These are phyloP conservation scores for Fusarium phyllophilum DNA, from an alignment of 2,329 filamentous ascomycete species.

Conservation along the genomic window DNA sequence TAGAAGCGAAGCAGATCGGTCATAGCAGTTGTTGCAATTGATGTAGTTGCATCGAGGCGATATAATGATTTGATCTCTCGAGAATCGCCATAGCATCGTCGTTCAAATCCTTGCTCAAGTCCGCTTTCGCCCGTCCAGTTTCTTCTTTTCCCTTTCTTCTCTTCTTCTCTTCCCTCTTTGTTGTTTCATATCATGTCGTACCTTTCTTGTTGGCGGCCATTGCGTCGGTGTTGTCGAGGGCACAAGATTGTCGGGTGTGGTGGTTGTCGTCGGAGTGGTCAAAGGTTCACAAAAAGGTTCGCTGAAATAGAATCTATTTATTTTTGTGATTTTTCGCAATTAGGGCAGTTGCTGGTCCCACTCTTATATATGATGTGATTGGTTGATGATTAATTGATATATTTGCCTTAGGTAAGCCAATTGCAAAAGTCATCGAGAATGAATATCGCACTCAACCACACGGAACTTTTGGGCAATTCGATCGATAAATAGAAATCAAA, in stretches of 20 bases:
- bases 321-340: constrained; percentile 13
- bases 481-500: not conserved
- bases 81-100: constrained; percentile 9
- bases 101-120: constrained; percentile 16
- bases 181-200: constrained; percentile 52
- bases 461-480: not conserved
- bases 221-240: constrained; percentile 43
- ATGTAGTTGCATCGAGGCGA: constrained; percentile 8
- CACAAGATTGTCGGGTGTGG: constrained; percentile 41
- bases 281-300: constrained; percentile 31
- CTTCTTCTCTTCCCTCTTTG: constrained; percentile 20
- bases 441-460: not conserved
- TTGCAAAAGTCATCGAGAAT: not conserved
- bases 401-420: not conserved
- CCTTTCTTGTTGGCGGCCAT: constrained; percentile 58
- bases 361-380: not conserved
- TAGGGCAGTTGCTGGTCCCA: constrained; percentile 28
- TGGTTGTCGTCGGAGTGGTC: constrained; percentile 41
- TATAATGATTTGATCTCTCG: constrained; percentile 6
- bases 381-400: not conserved
- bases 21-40: not conserved
- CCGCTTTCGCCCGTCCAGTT: constrained; percentile 10
- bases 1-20: not conserved
- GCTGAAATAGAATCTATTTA: not conserved
- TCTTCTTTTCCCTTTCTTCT: constrained; percentile 5